Percentiles rank a stretch among this genome's conserved stretches.
Evolutionary conservation across 2,329 filamentous ascomycete genomes (phyloP).

Genomic region (Reticulascus tulasneorum): DNA sequence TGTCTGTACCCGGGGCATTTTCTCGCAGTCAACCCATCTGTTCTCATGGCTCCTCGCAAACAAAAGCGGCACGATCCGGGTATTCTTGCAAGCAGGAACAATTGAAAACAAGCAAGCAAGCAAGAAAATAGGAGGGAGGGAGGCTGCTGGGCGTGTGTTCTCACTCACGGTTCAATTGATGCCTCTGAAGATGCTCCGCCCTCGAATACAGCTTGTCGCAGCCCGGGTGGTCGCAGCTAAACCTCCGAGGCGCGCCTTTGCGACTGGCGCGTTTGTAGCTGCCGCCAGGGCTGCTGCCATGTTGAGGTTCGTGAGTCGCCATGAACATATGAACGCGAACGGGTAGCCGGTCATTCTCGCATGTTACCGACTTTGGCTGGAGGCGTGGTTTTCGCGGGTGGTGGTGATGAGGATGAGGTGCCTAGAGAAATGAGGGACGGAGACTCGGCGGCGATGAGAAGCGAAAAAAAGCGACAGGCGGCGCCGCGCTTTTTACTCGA

Average conservation of each 20-base stretch:
- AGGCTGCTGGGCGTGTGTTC: not conserved
- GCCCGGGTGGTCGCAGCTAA: slow-evolving; percentile 63
- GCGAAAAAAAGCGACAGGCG: too few species aligned
- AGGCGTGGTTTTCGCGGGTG: not conserved
- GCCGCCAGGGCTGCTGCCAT: slow-evolving; percentile 12
- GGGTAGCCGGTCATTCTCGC: slow-evolving; percentile 5
- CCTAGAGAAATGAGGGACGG: too few species aligned
- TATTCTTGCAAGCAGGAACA: slow-evolving; percentile 9
- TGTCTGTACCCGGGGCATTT: too few species aligned
- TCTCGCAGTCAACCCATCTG: too few species aligned
- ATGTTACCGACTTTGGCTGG: too few species aligned
- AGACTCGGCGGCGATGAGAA: too few species aligned
- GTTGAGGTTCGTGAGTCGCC: slow-evolving; percentile 6
- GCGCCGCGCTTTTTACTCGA: too few species aligned
- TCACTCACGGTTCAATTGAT: slow-evolving; percentile 75
- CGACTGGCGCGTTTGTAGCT: slow-evolving; percentile 49
- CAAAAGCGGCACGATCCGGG: too few species aligned
- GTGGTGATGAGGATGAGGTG: slow-evolving; percentile 1
- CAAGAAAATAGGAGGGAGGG: slow-evolving; percentile 2
- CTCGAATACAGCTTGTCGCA: slow-evolving; percentile 79
- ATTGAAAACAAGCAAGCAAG: slow-evolving; percentile 9
- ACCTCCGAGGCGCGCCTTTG: slow-evolving; percentile 47
- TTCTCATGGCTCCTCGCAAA: too few species aligned
- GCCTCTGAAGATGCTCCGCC: slow-evolving; percentile 75
- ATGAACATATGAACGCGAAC: too few species aligned